Evolutionary conservation across 2,329 filamentous ascomycete species (phyloP).

Genomic region (Paraconiothyrium brasiliense): DNA sequence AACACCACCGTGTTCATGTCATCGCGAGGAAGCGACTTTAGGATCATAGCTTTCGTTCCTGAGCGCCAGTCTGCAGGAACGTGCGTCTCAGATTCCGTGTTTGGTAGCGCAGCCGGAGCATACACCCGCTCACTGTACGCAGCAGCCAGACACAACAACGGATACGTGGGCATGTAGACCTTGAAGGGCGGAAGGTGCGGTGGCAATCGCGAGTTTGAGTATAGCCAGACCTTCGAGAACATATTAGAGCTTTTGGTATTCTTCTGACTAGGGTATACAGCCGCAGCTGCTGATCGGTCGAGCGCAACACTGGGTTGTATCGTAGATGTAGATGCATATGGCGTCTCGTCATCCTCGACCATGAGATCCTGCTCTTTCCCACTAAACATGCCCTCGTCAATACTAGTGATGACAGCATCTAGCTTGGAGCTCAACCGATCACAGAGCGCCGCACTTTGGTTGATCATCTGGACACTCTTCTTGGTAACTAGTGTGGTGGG

Average conservation of each 20-base stretch:
- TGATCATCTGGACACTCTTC: constrained; percentile 50
- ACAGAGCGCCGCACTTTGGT: constrained; percentile 57
- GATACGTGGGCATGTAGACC: constrained; percentile 79
- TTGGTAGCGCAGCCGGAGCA: constrained; percentile 59
- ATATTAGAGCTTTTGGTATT: constrained; percentile 40
- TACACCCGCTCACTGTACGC: constrained; percentile 82
- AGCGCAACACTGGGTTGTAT: constrained; percentile 26
- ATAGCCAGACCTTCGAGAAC: constrained; percentile 80
- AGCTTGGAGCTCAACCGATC: constrained; percentile 71
- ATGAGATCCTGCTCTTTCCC: constrained; percentile 64
- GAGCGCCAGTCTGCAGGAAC: constrained; percentile 75
- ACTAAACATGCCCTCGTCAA: constrained; percentile 70
- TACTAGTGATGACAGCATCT: constrained; percentile 74
- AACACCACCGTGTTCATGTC: constrained; percentile 82
- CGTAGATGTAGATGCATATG: constrained; percentile 26
- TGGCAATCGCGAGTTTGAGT: constrained; percentile 79
- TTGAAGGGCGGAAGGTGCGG: constrained; percentile 72
- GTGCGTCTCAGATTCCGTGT: constrained; percentile 69
- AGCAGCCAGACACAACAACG: constrained; percentile 79
- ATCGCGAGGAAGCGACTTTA: constrained; percentile 82
- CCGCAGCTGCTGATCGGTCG: constrained; percentile 6
- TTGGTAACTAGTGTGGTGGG: constrained; percentile 40
- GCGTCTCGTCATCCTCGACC: constrained; percentile 29
- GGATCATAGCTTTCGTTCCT: constrained; percentile 85
- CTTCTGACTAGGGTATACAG: constrained; percentile 1